Conservation (phyloP, 2,329 filamentous ascomycete genomes). For the Fragosphaeria purpurea region DNA sequence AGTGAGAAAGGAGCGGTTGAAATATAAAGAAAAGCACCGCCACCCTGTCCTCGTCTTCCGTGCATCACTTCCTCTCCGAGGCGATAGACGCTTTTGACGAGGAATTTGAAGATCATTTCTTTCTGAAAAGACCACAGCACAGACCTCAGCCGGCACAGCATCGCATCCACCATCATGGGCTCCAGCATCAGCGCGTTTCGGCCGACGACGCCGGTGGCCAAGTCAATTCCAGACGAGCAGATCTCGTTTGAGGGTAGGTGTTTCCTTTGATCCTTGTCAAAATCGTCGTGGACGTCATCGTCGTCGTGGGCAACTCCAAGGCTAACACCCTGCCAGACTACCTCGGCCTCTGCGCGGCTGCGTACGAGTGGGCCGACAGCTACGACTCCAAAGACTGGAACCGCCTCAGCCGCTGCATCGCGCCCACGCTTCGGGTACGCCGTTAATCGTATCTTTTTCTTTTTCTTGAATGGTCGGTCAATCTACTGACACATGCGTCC, state of each 20-base stretch:
- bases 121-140: too few species aligned
- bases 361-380: conserved; percentile 55
- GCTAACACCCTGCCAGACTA: conserved; percentile 27
- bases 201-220: neutral
- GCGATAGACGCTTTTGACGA: too few species aligned
- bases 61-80: too few species aligned
- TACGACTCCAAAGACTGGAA: conserved; percentile 59
- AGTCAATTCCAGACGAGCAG: neutral
- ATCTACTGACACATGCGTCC: too few species aligned
- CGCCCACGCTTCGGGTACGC: conserved; percentile 43
- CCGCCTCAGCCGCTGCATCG: conserved; percentile 49
- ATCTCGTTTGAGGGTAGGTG: conserved; percentile 13
- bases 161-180: conserved; percentile 7
- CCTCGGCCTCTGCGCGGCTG: conserved; percentile 36
- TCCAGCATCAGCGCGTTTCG: conserved; percentile 6
- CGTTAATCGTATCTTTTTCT: neutral
- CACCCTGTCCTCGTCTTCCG: neutral
- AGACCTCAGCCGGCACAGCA: too few species aligned
- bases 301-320: too few species aligned
- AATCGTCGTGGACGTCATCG: too few species aligned
- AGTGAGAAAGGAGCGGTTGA: neutral
- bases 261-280: too few species aligned
- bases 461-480: too few species aligned
- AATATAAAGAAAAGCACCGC: neutral
- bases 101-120: too few species aligned